Base-by-base conservation (phyloP, 116 monocot species). In the Phalaenopsis hybrid region DNA sequence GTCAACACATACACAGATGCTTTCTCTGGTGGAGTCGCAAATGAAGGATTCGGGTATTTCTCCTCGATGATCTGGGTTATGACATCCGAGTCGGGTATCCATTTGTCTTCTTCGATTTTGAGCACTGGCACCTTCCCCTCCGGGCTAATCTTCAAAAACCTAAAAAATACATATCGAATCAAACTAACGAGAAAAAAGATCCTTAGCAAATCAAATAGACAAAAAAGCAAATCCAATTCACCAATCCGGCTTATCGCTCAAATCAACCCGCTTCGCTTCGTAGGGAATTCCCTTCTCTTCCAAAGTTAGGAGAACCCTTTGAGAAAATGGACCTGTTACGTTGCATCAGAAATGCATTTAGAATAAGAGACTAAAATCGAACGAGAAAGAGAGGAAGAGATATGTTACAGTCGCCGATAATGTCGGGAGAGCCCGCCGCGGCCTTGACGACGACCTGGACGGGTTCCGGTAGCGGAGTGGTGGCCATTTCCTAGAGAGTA, bases 71-170 rank as follows among this genome's bases (percentile, higher is more conserved):
- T 81, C 80, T 91, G 91, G 0, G 87, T 82, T 52, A 96, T 94
- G 8, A 92, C 92, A 84, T 96, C 96, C 4, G 96, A 96, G 79
- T 94, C 96, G 28, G 91, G 44, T 52, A 92, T 82, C 91, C 92
- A 93, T 58, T 89, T 83, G 12, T 75, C 88, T 20, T 90, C 90
- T 9, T 69, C 89, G 52, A 57, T 74, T 44, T 91, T 92, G 33
- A 87, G 50, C 75, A 94, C 91, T 0, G 94, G 92, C 46, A 94
- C 94, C 86, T 92, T 94, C 31, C 94, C 94, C 82, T 94, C 90
- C 0, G 94, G 96, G 69, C 80, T 96, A 33, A 91, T 87, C 79
- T 91, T 80, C 85, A 92, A 80, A 68, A 96, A 96, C 96, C 94
- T 96, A 83, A 45, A 45, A 17, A 44, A 46, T 3, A 45, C 41